phyloP scores from a whole-genome alignment of 495 filamentous ascomycete genomes.

The Apodospora peruviana region DNA sequence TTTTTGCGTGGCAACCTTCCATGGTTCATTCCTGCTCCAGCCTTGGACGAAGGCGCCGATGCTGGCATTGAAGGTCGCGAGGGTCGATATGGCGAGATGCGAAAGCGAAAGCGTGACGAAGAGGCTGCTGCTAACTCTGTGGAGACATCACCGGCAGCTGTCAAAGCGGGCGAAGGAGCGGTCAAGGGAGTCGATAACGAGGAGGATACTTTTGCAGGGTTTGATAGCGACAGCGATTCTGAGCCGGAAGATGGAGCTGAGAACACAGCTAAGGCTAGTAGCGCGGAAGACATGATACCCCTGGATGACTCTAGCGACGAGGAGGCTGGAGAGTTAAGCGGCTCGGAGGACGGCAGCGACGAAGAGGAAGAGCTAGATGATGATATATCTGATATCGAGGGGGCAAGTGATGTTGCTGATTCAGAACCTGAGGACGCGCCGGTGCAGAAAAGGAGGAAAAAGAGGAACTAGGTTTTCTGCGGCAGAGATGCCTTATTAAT shows the following conservation, averaged over 20 bases:
- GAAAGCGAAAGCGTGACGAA: conserved; percentile 52
- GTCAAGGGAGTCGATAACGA: conserved; percentile 23
- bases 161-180: conserved; percentile 15
- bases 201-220: conserved; percentile 44
- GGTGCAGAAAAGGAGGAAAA: neutral
- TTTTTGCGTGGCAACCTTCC: conserved; percentile 92
- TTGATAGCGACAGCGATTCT: conserved; percentile 43
- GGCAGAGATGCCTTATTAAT: neutral
- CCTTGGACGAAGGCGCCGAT: conserved; percentile 47
- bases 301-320: conserved; percentile 43
- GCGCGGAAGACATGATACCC: conserved; percentile 48
- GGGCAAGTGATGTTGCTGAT: neutral
- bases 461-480: neutral
- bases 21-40: conserved; percentile 85
- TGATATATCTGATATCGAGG: neutral
- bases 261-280: conserved; percentile 23
- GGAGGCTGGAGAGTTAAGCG: neutral
- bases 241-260: conserved; percentile 33
- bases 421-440: conserved; percentile 2
- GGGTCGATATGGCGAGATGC: conserved; percentile 55
- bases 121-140: conserved; percentile 32
- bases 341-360: neutral
- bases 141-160: conserved; percentile 20
- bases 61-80: conserved; percentile 51
- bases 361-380: neutral